These are phyloP conservation scores for Phaeosphaeriaceae sp. DNA, from an alignment of 2,329 filamentous ascomycete species.

Conservation along the genomic window DNA sequence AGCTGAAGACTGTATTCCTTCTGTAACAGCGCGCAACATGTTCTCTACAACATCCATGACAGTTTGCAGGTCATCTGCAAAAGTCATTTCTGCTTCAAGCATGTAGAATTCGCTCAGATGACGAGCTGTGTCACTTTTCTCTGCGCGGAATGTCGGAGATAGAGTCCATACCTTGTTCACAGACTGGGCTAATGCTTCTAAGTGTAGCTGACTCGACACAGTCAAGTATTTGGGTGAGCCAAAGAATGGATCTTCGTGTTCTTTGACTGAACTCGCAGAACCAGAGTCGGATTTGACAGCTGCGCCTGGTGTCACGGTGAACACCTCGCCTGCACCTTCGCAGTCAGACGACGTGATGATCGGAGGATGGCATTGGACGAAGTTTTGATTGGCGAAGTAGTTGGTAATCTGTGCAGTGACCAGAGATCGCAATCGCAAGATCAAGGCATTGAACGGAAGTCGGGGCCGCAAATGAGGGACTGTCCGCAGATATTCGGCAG, in stretches of 20 bases:
- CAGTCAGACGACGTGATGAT: conserved; percentile 97
- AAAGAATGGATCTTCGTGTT: conserved; percentile 69
- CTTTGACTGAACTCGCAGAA: conserved; percentile 32
- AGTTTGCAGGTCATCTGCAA: conserved; percentile 71
- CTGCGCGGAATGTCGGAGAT: conserved; percentile 91
- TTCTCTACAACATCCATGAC: conserved; percentile 84
- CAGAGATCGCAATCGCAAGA: conserved; percentile 84
- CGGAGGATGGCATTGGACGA: conserved; percentile 87
- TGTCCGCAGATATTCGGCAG: conserved; percentile 83
- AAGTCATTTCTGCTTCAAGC: conserved; percentile 90
- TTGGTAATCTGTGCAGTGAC: conserved; percentile 74
- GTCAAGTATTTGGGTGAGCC: conserved; percentile 89
- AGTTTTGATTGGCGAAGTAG: conserved; percentile 76
- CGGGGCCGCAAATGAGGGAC: conserved; percentile 87
- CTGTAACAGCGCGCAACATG: conserved; percentile 69
- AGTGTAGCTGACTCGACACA: conserved; percentile 91
- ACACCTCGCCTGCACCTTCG: conserved; percentile 94
- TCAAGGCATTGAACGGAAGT: conserved; percentile 78
- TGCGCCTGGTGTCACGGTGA: conserved; percentile 64
- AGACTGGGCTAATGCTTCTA: conserved; percentile 89
- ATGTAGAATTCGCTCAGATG: conserved; percentile 99
- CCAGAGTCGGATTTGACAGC: conserved; percentile 9
- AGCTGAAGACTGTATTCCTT: conserved; percentile 56
- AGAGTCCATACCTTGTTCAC: conserved; percentile 92
- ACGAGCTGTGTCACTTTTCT: conserved; percentile 81